Conservation (phyloP, 768 basidiomycete species). For the Mycena crocata region DNA sequence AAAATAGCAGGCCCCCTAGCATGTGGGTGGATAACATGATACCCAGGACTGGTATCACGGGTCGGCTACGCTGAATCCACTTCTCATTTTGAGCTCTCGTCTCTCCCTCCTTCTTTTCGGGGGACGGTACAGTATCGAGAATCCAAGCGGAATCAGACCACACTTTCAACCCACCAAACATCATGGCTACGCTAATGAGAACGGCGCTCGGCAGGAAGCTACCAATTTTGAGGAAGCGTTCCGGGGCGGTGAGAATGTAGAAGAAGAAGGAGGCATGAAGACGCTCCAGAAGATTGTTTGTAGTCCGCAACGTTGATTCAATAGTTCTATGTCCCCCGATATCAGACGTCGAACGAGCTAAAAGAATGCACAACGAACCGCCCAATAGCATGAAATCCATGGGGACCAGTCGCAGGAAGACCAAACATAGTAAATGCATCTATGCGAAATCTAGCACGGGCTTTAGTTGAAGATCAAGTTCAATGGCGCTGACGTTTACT, state of each 20-base stretch:
- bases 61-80: constrained; percentile 64
- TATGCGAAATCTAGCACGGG: constrained; percentile 80
- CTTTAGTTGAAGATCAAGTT: constrained; percentile 5
- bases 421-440: constrained; percentile 94
- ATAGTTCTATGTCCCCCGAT: constrained; percentile 62
- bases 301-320: constrained; percentile 89
- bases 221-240: constrained; percentile 89
- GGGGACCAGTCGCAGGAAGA: constrained; percentile 88
- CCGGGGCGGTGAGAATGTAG: constrained; percentile 77
- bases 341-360: constrained; percentile 18
- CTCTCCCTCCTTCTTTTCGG: constrained; percentile 34
- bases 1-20: constrained; percentile 65
- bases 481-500: constrained; percentile 55
- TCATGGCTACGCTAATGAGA: constrained; percentile 85
- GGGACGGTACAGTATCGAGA: constrained; percentile 23
- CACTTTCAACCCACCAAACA: constrained; percentile 80
- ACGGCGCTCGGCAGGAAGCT: constrained; percentile 90
- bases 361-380: constrained; percentile 61
- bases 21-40: constrained; percentile 69
- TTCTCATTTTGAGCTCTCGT: constrained; percentile 21
- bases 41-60: constrained; percentile 63
- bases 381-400: constrained; percentile 95
- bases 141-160: constrained; percentile 80
- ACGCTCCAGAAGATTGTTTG: constrained; percentile 95
- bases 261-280: constrained; percentile 99